A percentile compares a stretch with the other conserved stretches of the same genome.
Conservation (phyloP, 2,329 filamentous ascomycete genomes). For the Chaetomiaceae sp. region DNA sequence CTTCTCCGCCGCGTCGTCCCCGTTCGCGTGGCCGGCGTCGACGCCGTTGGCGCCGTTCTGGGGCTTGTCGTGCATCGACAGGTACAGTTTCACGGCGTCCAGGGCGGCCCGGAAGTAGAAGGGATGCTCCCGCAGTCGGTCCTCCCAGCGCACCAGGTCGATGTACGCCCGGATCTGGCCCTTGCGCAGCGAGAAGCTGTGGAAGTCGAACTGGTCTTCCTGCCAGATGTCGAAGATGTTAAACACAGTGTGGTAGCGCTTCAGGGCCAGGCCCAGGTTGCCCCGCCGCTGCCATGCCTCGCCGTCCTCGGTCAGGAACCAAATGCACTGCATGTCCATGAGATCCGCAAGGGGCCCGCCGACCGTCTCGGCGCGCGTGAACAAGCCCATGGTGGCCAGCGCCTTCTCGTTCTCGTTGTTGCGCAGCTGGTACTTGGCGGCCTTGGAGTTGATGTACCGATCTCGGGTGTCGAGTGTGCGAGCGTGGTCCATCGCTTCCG, state of each 20-base stretch:
- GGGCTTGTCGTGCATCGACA: constrained; percentile 71
- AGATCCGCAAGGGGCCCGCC: constrained; percentile 87
- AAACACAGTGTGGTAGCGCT: constrained; percentile 81
- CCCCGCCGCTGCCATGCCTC: constrained; percentile 79
- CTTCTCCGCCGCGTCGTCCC: constrained; percentile 59
- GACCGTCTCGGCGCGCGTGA: constrained; percentile 83
- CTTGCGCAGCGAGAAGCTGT: constrained; percentile 94
- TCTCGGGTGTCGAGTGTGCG: constrained; percentile 82
- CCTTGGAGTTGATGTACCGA: constrained; percentile 97
- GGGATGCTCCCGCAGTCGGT: constrained; percentile 82
- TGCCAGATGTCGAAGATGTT: constrained; percentile 97
- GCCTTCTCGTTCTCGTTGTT: constrained; percentile 86
- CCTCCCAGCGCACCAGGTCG: constrained; percentile 96
- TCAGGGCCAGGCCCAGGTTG: constrained; percentile 79
- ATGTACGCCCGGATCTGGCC: constrained; percentile 92
- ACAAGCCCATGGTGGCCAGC: constrained; percentile 82
- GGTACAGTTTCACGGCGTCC: constrained; percentile 72
- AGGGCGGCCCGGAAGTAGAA: constrained; percentile 84
- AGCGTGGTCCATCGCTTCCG: constrained; percentile 82
- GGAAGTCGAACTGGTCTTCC: constrained; percentile 98
- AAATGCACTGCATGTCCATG: constrained; percentile 96
- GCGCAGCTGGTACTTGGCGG: constrained; percentile 90
- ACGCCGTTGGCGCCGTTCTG: constrained; percentile 56
- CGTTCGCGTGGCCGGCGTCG: constrained; percentile 53
- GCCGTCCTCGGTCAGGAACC: constrained; percentile 93